phyloP scores from a whole-genome alignment of 1,284 basidiomycete genomes.

The Singerocomus inundabilis region DNA sequence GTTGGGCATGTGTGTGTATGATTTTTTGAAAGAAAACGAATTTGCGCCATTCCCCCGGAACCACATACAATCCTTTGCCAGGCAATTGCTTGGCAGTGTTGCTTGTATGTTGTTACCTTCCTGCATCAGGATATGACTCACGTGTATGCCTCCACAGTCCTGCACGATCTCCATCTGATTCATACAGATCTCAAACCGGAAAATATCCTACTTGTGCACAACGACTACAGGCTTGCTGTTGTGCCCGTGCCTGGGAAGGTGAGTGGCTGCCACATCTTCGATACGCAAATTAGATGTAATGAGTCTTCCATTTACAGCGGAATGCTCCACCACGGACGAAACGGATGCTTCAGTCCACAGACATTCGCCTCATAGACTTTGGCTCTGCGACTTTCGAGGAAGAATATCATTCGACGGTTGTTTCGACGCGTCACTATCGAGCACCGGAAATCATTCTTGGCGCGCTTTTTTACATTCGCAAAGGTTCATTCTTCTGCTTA shows the following conservation, averaged over 20 bases:
- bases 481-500: slow-evolving; percentile 8
- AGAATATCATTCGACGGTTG: slow-evolving; percentile 98
- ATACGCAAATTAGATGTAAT: slow-evolving; percentile 9
- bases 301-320: slow-evolving; percentile 43
- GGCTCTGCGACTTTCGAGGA: slow-evolving; percentile 97
- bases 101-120: slow-evolving; percentile 67
- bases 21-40: slow-evolving; percentile 97
- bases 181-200: slow-evolving; percentile 99
- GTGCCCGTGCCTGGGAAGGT: slow-evolving; percentile 62
- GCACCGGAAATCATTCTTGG: slow-evolving; percentile 99
- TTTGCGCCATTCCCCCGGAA: slow-evolving; percentile 95
- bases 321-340: slow-evolving; percentile 61
- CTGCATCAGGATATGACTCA: slow-evolving; percentile 11
- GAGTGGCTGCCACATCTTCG: slow-evolving; percentile 16
- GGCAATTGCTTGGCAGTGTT: slow-evolving; percentile 89
- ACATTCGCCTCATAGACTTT: slow-evolving; percentile 98
- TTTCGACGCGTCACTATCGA: slow-evolving; percentile 97
- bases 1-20: slow-evolving; percentile 96
- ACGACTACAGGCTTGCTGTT: slow-evolving; percentile 65
- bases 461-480: slow-evolving; percentile 38
- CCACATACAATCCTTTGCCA: slow-evolving; percentile 96
- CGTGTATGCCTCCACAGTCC: slow-evolving; percentile 52
- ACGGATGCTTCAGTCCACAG: slow-evolving; percentile 81
- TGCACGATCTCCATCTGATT: slow-evolving; percentile 89
- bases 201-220: slow-evolving; percentile 93